Conservation (phyloP, 176 grass and related monocot species). For the Triticum urartu region DNA sequence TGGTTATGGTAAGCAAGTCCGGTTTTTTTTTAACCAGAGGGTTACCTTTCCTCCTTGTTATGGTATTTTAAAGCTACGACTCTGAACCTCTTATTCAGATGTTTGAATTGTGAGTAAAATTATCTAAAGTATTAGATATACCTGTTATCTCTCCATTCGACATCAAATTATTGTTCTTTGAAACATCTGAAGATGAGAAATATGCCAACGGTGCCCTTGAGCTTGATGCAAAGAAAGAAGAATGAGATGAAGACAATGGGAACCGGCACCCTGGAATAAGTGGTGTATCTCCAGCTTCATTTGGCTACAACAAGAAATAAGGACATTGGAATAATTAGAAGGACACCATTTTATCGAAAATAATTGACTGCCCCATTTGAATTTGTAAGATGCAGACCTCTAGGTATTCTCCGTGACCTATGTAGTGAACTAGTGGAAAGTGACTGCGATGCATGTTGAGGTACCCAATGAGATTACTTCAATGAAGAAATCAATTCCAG, state of each 20-base stretch:
- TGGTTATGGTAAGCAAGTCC: not conserved
- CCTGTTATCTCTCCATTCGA: slow-evolving; percentile 27
- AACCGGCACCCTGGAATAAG: not conserved
- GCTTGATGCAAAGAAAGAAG: slow-evolving; percentile 27
- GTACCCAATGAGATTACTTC: not conserved
- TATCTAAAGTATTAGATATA: slow-evolving; percentile 1
- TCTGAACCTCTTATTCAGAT: slow-evolving; percentile 13
- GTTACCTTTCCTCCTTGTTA: no score
- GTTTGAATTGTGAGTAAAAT: not conserved
- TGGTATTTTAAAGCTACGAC: no score
- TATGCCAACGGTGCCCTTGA: slow-evolving; percentile 25
- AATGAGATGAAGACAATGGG: not conserved
- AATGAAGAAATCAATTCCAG: not conserved
- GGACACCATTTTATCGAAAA: not conserved
- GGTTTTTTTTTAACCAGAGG: no score
- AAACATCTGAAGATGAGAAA: slow-evolving; percentile 7
- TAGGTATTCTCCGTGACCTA: not conserved
- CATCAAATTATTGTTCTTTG: slow-evolving; percentile 3
- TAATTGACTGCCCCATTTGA: not conserved
- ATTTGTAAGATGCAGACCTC: not conserved
- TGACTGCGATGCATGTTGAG: not conserved
- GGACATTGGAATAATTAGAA: not conserved
- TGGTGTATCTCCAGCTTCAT: not conserved
- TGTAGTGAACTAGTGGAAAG: not conserved
- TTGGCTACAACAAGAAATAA: slow-evolving; percentile 28